Percentiles rank a stretch among this genome's conserved stretches.
Evolutionary conservation across 164 flowering plant species (phyloP).

Genomic region (Macadamia integrifolia): DNA sequence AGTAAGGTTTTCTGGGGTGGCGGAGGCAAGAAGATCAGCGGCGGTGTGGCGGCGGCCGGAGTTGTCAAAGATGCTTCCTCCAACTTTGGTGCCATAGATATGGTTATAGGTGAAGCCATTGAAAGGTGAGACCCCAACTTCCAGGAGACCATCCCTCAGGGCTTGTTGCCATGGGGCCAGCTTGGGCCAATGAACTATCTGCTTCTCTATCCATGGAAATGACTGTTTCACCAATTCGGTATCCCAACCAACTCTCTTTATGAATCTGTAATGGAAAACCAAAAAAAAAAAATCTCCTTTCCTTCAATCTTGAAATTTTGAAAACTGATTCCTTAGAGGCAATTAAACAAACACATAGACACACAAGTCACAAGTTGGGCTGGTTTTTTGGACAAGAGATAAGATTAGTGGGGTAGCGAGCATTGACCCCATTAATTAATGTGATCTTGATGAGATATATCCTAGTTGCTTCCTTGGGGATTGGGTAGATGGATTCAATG

Average conservation of each 20-base stretch:
- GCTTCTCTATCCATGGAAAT: slow-evolving; percentile 80
- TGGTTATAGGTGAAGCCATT: slow-evolving; percentile 94
- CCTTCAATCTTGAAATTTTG: too few relatives aligned
- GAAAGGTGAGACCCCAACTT: slow-evolving; percentile 68
- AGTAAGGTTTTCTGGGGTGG: slow-evolving; percentile 40
- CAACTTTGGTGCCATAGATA: slow-evolving; percentile 79
- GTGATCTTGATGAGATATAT: too few relatives aligned
- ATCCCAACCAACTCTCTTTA: slow-evolving; percentile 65
- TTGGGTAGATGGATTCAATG: too few relatives aligned
- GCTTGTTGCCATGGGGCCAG: slow-evolving; percentile 70
- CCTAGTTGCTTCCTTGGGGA: too few relatives aligned
- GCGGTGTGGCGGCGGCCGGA: slow-evolving; percentile 75
- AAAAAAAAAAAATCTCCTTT: too few relatives aligned
- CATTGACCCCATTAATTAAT: too few relatives aligned
- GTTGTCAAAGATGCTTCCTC: slow-evolving; percentile 79
- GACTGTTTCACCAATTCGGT: slow-evolving; percentile 65
- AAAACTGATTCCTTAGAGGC: too few relatives aligned
- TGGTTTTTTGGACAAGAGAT: too few relatives aligned
- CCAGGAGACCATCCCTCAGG: slow-evolving; percentile 60
- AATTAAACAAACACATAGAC: too few relatives aligned
- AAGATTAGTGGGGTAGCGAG: too few relatives aligned
- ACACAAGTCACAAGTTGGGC: too few relatives aligned
- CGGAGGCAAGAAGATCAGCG: slow-evolving; percentile 72
- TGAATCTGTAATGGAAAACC: slow-evolving; percentile 36
- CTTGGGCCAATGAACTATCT: slow-evolving; percentile 57